These are phyloP conservation scores for Candida palmyrensis DNA, from an alignment of 805 yeast genomes.

Conservation along the genomic window DNA sequence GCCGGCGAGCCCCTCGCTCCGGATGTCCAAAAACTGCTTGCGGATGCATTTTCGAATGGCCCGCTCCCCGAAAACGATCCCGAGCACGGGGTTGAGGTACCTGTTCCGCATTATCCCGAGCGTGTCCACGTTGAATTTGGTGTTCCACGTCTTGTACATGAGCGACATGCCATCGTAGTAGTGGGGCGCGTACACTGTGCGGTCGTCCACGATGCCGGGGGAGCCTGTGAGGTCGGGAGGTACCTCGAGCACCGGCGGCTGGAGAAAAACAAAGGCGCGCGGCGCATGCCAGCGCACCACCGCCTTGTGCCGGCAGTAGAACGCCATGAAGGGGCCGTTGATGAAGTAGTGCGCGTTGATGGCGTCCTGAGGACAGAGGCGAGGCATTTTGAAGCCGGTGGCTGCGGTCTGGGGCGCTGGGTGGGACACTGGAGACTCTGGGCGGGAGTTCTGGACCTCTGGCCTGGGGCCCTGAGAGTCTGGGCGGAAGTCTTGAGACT, in stretches of 20 bases:
- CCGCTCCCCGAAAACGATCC: constrained; percentile 76
- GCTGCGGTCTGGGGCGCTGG: too few relatives aligned
- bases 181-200: constrained; percentile 79
- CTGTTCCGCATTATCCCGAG: constrained; percentile 78
- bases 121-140: constrained; percentile 79
- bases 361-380: constrained; percentile 8
- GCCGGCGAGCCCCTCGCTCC: constrained; percentile 52
- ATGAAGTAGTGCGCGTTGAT: constrained; percentile 54
- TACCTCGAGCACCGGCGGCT: constrained; percentile 73
- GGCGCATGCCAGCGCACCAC: constrained; percentile 42
- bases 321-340: constrained; percentile 61
- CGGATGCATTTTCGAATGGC: constrained; percentile 70
- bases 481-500: too few relatives aligned
- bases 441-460: constrained; percentile 33
- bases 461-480: too few relatives aligned
- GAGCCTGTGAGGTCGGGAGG: constrained; percentile 65
- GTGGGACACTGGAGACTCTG: too few relatives aligned
- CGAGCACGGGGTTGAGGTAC: constrained; percentile 67
- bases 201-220: constrained; percentile 45
- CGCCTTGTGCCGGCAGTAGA: constrained; percentile 46
- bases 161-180: constrained; percentile 93
- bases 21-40: constrained; percentile 64
- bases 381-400: constrained; percentile 15
- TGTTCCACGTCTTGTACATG: constrained; percentile 88
- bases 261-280: constrained; percentile 56